Base-by-base conservation (phyloP, 1,284 basidiomycete species). In the Fomitopsis betulina region DNA sequence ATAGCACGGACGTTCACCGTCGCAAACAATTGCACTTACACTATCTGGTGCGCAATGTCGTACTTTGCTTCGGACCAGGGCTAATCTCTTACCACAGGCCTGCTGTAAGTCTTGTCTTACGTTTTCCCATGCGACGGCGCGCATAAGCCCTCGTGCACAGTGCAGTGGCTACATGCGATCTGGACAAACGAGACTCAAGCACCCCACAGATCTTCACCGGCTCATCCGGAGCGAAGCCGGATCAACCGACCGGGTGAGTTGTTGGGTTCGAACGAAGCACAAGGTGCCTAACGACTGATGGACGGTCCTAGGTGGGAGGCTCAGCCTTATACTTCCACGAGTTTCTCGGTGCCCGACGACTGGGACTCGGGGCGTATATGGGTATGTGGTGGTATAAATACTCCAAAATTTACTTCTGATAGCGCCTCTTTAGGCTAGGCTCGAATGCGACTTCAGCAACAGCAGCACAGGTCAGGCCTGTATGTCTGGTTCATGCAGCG, bases 401-500 rank as follows among this genome's bases (percentile, higher is more conserved):
- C 15, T 5, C 32, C 17, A 1, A 33, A n/a, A 33, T 8, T 17
- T 19, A 23, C 30, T 35, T 17, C 17, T 52, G 10, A 27, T 51
- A 15, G 17, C 32, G 21, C 5, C n/a, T 42, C 5, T 21, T 19
- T 51, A 71, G 70, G 70, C 72, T 2, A 50, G 71, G 39, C 71
- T 73, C 15, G 71, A 75, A 39, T 80, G 79, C 60, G 67, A 79
- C 56, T 81, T 81, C 64, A 70, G 70, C 12, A 70, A 63, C 42
- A 74, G 49, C 19, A 57, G 55, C 43, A 65, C 67, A 4, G 77
- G 75, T 0, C 74, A 68, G 25, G 74, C 76, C 0, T 81, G 79
- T 58, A 58, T 75, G 1, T 70, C 72, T 35, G 79, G 78, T 33
- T 74, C 76, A 56, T 79, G 77, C 59, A 77, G 75, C 57, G 77